phyloP scores from a whole-genome alignment of 2,329 filamentous ascomycete genomes.

The Fusarium sp. region DNA sequence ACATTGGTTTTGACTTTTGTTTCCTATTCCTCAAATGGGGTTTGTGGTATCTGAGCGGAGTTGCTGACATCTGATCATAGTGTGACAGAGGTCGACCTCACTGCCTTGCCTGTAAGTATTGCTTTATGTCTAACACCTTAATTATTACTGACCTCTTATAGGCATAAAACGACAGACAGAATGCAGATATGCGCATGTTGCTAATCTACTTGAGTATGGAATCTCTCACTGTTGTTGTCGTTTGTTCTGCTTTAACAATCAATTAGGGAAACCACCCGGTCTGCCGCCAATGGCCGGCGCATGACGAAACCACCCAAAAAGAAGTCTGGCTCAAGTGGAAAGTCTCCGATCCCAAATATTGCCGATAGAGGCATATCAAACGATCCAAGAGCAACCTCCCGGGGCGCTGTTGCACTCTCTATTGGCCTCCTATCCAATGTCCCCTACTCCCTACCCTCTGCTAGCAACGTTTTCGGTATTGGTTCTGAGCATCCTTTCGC shows the following conservation, averaged over 20 bases:
- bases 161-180: constrained; percentile 81
- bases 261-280: constrained; percentile 67
- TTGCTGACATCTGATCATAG: constrained; percentile 55
- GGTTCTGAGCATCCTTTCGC: constrained; percentile 83
- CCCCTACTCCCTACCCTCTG: constrained; percentile 76
- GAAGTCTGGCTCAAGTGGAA: constrained; percentile 56
- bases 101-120: constrained; percentile 70
- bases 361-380: constrained; percentile 64
- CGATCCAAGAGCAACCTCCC: constrained; percentile 58
- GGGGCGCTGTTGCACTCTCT: constrained; percentile 66
- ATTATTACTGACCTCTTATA: constrained; percentile 49
- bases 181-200: constrained; percentile 81
- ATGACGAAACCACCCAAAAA: constrained; percentile 71
- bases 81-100: constrained; percentile 80
- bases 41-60: not conserved
- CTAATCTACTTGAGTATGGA: constrained; percentile 79
- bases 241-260: constrained; percentile 27
- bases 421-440: constrained; percentile 77
- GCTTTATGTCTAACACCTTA: not conserved
- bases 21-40: not conserved
- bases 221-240: not conserved
- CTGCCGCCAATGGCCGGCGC: constrained; percentile 63
- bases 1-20: not conserved
- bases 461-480: constrained; percentile 84
- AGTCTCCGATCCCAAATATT: constrained; percentile 64